A percentile compares a stretch with the other conserved stretches of the same genome.
phyloP scores from a whole-genome alignment of 116 monocot genomes.

The Cymodocea nodosa region DNA sequence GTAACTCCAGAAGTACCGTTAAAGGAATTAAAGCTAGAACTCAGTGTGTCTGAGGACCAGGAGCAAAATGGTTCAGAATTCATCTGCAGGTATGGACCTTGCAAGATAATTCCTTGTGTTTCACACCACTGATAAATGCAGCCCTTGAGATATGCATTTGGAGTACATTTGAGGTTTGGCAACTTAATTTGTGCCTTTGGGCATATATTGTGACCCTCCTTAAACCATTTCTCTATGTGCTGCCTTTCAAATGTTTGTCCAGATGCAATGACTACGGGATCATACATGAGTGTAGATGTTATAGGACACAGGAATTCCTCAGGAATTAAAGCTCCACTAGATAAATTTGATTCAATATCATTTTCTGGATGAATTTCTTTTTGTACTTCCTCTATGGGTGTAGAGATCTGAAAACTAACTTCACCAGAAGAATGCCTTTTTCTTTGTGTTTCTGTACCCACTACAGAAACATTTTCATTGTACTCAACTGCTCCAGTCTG shows the following conservation, averaged over 20 bases:
- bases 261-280: constrained; percentile 89
- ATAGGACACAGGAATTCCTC: constrained; percentile 73
- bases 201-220: constrained; percentile 63
- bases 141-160: constrained; percentile 66
- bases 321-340: constrained; percentile 24
- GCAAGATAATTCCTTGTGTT: constrained; percentile 19
- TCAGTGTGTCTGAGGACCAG: constrained; percentile 19
- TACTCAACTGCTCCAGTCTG: constrained; percentile 13
- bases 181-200: constrained; percentile 63
- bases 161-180: constrained; percentile 28
- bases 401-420: constrained; percentile 1
- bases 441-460: neutral
- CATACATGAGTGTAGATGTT: constrained; percentile 67
- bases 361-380: neutral
- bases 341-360: constrained; percentile 11
- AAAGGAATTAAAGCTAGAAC: constrained; percentile 38
- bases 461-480: constrained; percentile 14
- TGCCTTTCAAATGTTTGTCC: constrained; percentile 81
- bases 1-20: constrained; percentile 30
- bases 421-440: constrained; percentile 5
- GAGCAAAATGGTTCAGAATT: constrained; percentile 3
- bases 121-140: constrained; percentile 62
- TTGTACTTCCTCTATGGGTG: neutral
- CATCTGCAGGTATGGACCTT: constrained; percentile 6
- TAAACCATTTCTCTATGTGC: constrained; percentile 75